Evolutionary conservation across 345 rosid species (phyloP), one percentile per base, ranked within the genome.

Genomic region (Rhizophora mangle): DNA sequence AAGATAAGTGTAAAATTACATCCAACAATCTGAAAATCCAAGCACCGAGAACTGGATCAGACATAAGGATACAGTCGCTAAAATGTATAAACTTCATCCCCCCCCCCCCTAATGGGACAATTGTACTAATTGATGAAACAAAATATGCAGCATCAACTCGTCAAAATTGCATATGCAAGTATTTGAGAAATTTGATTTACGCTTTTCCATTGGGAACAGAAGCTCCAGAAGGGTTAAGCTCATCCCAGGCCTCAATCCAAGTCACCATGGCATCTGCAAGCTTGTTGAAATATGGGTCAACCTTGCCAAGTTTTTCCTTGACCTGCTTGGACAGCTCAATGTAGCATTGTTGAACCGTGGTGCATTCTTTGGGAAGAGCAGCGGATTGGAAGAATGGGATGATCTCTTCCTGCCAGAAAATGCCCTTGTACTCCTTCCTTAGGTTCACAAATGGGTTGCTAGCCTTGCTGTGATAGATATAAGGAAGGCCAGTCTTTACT

Each of bases 211-310:
- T 88, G 31, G 84, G 5, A 26, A n/a, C 32, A 64, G 76, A 32
- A 21, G 67, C 72, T 56, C 68, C 84, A 26, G 75, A 30, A 56
- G 91, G 85, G 91, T 93, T 93, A 60, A 93, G 93, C 82, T 93
- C 96, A 37, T 90, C 98, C 98, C 98, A 93, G 72, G 96, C 96
- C 36, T 90, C 95, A 58, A 93, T 90, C 98, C 98, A 93, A 21
- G 93, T 88, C 43, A 90, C 88, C 98, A 93, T 93, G 73, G 96
- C 98, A 49, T 90, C 95, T 1, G 93, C 86, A 27, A 93, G 89
- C 82, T 87, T 93, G 67, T 88, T 91, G 31, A 93, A 93, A 85
- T 90, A 93, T 0, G 95, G 96, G 69, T 93, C 96, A 3, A 93
- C 76, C 70, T 87, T 76, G 66, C 82, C 26, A 8, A 92, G 88